phyloP scores from a whole-genome alignment of 805 yeast genomes.

The Candida palmyrensis region DNA sequence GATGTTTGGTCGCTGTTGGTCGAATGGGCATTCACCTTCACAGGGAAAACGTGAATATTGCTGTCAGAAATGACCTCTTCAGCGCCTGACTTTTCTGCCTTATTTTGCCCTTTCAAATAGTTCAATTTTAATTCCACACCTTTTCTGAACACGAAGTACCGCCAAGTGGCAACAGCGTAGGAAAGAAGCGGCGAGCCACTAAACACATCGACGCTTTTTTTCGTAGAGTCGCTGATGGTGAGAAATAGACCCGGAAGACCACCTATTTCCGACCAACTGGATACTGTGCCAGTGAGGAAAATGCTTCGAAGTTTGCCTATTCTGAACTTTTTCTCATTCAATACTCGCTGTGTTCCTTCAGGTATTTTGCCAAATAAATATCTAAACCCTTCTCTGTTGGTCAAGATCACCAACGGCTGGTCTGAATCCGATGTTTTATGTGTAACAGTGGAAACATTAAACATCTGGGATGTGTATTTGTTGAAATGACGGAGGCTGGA shows the following conservation, averaged over 20 bases:
- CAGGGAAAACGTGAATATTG: constrained; percentile 33
- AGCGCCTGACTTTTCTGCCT: too few species aligned
- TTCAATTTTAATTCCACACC: constrained; percentile 49
- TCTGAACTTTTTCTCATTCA: constrained; percentile 55
- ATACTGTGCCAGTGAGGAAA: constrained; percentile 71
- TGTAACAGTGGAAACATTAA: constrained; percentile 45
- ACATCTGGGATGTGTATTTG: constrained; percentile 31
- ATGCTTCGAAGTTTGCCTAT: constrained; percentile 57
- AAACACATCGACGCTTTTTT: constrained; percentile 48
- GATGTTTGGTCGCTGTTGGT: too few species aligned
- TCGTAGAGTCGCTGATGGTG: constrained; percentile 76
- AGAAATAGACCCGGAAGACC: constrained; percentile 89
- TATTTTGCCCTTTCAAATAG: constrained; percentile 21
- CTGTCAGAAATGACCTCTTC: constrained; percentile 28
- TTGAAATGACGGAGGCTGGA: constrained; percentile 10
- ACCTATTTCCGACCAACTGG: constrained; percentile 72
- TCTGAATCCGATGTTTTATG: constrained; percentile 52
- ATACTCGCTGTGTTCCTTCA: constrained; percentile 80
- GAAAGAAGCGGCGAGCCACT: constrained; percentile 33
- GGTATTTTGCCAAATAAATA: constrained; percentile 75
- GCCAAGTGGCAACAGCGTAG: constrained; percentile 73
- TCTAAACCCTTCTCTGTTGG: constrained; percentile 44
- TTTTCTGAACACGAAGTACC: constrained; percentile 78
- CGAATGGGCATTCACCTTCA: too few species aligned
- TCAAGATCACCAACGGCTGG: constrained; percentile 52